phyloP scores from a whole-genome alignment of 169 alveolate genomes.

The Perkinsus marinus region DNA sequence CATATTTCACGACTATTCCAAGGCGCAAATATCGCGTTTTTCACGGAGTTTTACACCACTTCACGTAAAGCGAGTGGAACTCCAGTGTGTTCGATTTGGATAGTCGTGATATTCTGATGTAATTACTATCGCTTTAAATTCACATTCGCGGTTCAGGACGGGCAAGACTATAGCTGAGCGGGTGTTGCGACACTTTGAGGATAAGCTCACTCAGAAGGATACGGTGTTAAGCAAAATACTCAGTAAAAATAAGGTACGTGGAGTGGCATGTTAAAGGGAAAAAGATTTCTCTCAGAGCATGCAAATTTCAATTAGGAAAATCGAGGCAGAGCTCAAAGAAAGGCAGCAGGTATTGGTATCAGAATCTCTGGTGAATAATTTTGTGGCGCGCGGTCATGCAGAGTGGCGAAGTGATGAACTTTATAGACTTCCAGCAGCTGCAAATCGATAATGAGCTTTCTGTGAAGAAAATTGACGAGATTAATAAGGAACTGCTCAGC shows the following conservation, averaged over 20 bases:
- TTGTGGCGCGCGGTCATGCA: conserved; percentile 11
- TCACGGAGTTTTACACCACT: no score
- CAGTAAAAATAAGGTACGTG: conserved; percentile 21
- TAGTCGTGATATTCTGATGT: no score
- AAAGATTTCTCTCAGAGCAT: conserved; percentile 22
- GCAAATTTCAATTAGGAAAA: conserved; percentile 49
- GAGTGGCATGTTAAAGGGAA: background rate
- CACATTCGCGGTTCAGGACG: no score
- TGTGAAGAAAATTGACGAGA: conserved; percentile 70
- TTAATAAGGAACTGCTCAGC: conserved; percentile 55
- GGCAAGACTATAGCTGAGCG: conserved; percentile 77
- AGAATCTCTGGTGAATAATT: conserved; percentile 16
- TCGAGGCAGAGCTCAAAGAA: background rate
- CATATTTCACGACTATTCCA: no score
- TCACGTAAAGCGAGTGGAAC: no score
- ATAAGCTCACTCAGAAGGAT: conserved; percentile 58
- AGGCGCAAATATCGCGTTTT: no score
- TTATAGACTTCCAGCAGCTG: conserved; percentile 74
- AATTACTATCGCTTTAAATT: no score
- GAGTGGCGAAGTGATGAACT: conserved; percentile 63
- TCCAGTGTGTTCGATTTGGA: no score
- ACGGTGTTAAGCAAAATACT: conserved; percentile 53
- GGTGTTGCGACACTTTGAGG: conserved; percentile 63
- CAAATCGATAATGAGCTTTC: conserved; percentile 75
- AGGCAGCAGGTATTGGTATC: background rate